Base-by-base conservation (phyloP, 345 rosid species). In the Anastatica hierochuntica region DNA sequence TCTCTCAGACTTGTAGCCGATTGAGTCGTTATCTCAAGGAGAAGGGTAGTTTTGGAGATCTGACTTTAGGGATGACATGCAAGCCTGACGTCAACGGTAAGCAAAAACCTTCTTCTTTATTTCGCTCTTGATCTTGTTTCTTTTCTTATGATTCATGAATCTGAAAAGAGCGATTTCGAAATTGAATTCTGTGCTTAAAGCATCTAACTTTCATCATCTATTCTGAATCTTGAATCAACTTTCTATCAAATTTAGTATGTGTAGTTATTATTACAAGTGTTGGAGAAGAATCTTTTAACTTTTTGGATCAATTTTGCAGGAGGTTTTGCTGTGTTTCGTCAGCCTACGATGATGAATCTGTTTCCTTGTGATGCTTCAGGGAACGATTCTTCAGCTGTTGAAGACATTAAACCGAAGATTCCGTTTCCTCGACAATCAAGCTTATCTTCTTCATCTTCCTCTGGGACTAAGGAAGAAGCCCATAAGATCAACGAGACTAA, bases 21-120 rank as follows among this genome's bases (percentile, higher is more conserved):
- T 70, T 90, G 65, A 80, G 92, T 66, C 96, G 78, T 67, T 86
- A 79, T 72, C 45, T 90, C 53, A 86, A 82, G 66, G 88, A 79
- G 79, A 77, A 65, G 15, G 81, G 90, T 35, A 64, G 73, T 43
- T 73, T 81, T 27, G 87, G 86, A 68, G 94, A 78, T 72, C 88
- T 85, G 16, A 55, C 57, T 45, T 82, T 86, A 8, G 94, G 77
- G 7, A 76, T 78, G 75, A 63, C 88, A 19, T 71, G 81, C 77
- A 63, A 56, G 58, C 53, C 44, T 3, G 82, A 77, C 29, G 46
- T 62, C 3, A 73, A 54, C 19, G 83, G 84, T 82, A 65, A 9
- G 0, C 24, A 21, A 0, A 39, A 10, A 36, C 49, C 41, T 35
- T 24, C 29, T 52, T 52, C 8, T 16, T 10, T 53, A 20, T 37